Evolutionary conservation across 495 filamentous ascomycete species (phyloP).

Genomic region (Penicillium mononematosum): DNA sequence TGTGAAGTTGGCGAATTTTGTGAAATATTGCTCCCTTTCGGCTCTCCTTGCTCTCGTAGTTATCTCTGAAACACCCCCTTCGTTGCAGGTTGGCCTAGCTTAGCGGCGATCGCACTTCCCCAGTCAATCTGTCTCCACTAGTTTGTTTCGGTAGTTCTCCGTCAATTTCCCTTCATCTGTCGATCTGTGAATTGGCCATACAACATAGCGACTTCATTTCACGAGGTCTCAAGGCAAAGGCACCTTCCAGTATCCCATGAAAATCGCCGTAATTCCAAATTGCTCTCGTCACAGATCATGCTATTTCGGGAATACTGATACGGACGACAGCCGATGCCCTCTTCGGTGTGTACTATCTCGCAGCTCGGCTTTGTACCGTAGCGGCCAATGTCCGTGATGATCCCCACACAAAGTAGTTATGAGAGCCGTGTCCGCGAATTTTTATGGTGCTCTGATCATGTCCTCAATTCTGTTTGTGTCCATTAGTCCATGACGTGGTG

Average conservation of each 20-base stretch:
- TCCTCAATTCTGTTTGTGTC: background rate
- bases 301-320: background rate
- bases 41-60: background rate
- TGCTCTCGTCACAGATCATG: no score
- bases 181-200: background rate
- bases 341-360: background rate
- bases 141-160: background rate
- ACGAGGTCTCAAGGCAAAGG: background rate
- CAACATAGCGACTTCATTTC: background rate
- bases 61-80: background rate
- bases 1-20: background rate
- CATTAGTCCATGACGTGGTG: background rate
- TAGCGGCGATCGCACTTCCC: no score
- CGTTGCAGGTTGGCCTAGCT: background rate
- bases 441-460: background rate
- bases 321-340: background rate
- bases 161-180: background rate
- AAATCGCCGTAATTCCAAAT: background rate
- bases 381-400: background rate
- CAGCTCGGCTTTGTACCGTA: background rate
- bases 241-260: background rate
- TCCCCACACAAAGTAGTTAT: background rate
- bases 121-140: background rate
- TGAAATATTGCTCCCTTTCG: background rate
- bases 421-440: background rate